These are phyloP conservation scores for Nakazawaea sp. DNA, from an alignment of 805 yeast genomes.

Conservation along the genomic window DNA sequence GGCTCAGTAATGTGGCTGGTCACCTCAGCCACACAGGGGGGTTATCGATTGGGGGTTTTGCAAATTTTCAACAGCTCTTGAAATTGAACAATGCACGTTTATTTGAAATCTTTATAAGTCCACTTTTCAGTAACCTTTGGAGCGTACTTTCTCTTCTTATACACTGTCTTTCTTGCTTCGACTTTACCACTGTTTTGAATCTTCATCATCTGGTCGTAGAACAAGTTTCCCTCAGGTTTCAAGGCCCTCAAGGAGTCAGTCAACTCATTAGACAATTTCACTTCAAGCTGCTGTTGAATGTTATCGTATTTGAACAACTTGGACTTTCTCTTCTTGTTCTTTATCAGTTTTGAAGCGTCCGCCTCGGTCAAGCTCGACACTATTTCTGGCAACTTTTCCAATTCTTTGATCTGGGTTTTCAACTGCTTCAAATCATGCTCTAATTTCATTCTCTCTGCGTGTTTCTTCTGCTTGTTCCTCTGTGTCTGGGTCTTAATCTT, in stretches of 20 bases:
- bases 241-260: conserved; percentile 77
- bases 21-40: too few species aligned
- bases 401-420: conserved; percentile 53
- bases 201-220: conserved; percentile 74
- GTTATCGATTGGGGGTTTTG: too few species aligned
- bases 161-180: conserved; percentile 73
- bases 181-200: conserved; percentile 82
- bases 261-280: conserved; percentile 84
- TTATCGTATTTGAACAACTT: conserved; percentile 36
- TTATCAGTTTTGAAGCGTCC: conserved; percentile 11
- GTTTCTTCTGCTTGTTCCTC: conserved; percentile 64
- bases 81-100: too few species aligned
- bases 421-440: conserved; percentile 48
- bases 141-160: conserved; percentile 58
- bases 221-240: conserved; percentile 84
- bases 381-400: conserved; percentile 44
- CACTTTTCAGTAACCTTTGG: conserved; percentile 85
- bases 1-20: too few species aligned
- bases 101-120: conserved; percentile 86
- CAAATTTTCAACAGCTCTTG: too few species aligned
- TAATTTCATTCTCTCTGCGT: conserved; percentile 50
- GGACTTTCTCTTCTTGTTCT: conserved; percentile 23
- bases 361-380: too few species aligned
- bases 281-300: conserved; percentile 46
- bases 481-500: conserved; percentile 74